Percentiles rank a stretch among this genome's conserved stretches.
Evolutionary conservation across 2,329 filamentous ascomycete species (phyloP).

Genomic region (Talaromyces amestolkiae): DNA sequence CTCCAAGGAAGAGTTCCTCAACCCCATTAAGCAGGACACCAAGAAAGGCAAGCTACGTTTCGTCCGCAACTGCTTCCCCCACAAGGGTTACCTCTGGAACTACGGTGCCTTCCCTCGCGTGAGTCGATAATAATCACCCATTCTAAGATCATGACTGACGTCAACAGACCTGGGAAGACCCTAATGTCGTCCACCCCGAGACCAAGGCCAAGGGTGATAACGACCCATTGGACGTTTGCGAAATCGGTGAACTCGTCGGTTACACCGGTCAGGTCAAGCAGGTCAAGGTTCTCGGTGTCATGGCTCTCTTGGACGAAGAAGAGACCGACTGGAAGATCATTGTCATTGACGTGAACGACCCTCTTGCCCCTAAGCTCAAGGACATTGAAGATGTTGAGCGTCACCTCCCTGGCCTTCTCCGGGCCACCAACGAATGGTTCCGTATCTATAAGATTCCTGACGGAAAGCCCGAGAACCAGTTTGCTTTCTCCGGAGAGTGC

Average conservation of each 20-base stretch:
- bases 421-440: constrained; percentile 99
- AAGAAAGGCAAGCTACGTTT: constrained; percentile 99
- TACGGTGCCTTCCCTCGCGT: constrained; percentile 99
- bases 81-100: constrained; percentile 99
- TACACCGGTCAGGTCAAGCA: constrained; percentile 98
- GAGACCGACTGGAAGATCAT: constrained; percentile 99
- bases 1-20: constrained; percentile 96
- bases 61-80: constrained; percentile 99
- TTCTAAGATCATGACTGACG: neutral
- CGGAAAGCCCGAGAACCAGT: constrained; percentile 99
- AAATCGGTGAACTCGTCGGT: constrained; percentile 97
- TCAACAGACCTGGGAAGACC: constrained; percentile 93
- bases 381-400: constrained; percentile 99
- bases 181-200: constrained; percentile 91
- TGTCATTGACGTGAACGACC: constrained; percentile 97
- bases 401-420: constrained; percentile 92
- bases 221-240: constrained; percentile 98
- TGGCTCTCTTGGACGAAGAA: constrained; percentile 98
- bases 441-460: constrained; percentile 99
- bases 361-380: constrained; percentile 92
- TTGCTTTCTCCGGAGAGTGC: constrained; percentile 99
- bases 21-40: constrained; percentile 98
- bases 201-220: constrained; percentile 99
- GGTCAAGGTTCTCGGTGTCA: constrained; percentile 99
- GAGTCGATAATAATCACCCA: constrained; percentile 34